Conservation (phyloP, 306 rosid genomes). For the Cucurbita ficifolia region DNA sequence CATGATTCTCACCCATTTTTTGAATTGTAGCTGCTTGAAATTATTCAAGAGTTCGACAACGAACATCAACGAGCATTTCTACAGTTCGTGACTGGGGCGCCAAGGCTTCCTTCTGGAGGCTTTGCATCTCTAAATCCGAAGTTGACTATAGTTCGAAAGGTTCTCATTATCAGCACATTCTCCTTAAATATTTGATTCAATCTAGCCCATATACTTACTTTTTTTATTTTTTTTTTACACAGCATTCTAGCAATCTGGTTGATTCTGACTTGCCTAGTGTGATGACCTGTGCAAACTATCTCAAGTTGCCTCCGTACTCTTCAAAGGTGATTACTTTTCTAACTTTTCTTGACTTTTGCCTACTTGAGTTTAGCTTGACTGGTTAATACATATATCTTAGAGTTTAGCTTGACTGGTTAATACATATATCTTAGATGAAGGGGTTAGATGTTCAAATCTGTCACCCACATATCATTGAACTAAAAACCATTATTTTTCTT, state of each 20-base stretch:
- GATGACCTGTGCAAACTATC: constrained; percentile 99
- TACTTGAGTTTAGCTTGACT: neutral
- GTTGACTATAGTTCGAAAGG: constrained; percentile 92
- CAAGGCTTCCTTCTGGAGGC: constrained; percentile 94
- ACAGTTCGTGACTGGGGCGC: constrained; percentile 96
- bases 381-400: too few relatives aligned
- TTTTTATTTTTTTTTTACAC: constrained; percentile 15
- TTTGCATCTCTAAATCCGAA: constrained; percentile 92
- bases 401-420: neutral
- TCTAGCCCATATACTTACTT: neutral
- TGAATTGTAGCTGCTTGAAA: constrained; percentile 64
- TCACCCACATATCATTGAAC: neutral
- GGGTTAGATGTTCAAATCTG: neutral
- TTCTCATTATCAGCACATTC: constrained; percentile 1
- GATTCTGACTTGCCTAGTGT: constrained; percentile 90
- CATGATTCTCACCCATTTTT: constrained; percentile 4
- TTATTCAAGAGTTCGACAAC: constrained; percentile 51
- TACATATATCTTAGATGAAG: neutral
- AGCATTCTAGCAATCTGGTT: constrained; percentile 55
- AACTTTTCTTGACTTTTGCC: neutral
- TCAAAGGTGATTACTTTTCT: constrained; percentile 40
- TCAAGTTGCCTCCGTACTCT: constrained; percentile 90
- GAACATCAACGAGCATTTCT: constrained; percentile 70
- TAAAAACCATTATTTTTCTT: neutral
- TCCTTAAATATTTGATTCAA: neutral